Percentiles rank a stretch among this genome's conserved stretches.
Conservation (phyloP, 1,284 basidiomycete genomes). For the Rhodotorula sp. region DNA sequence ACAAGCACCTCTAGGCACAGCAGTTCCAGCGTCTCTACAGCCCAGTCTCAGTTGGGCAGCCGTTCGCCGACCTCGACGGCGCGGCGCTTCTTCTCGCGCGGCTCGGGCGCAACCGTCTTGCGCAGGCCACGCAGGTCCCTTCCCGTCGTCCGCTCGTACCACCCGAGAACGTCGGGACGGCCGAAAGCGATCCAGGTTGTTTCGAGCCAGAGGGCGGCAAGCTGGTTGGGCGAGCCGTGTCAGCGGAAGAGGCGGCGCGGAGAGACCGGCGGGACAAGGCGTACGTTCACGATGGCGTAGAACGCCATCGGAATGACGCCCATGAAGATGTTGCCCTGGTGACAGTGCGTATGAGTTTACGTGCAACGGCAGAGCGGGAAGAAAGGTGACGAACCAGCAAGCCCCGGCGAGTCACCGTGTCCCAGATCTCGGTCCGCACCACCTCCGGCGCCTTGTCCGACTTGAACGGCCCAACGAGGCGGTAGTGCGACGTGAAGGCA, state of each 20-base stretch:
- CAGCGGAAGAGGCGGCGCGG: background rate
- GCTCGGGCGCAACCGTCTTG: background rate
- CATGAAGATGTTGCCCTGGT: constrained; percentile 55
- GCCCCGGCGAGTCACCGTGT: constrained; percentile 63
- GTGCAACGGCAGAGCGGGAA: fast-evolving
- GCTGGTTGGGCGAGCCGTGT: background rate
- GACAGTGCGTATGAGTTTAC: background rate
- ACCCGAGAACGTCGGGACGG: constrained; percentile 22
- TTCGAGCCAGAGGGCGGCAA: constrained; percentile 14
- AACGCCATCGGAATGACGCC: constrained; percentile 57
- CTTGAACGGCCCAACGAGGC: constrained; percentile 60
- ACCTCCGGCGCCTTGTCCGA: constrained; percentile 50
- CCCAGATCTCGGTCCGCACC: constrained; percentile 64
- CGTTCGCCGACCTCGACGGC: background rate
- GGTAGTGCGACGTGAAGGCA: constrained; percentile 65
- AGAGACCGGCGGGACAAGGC: background rate
- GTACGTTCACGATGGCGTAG: constrained; percentile 53
- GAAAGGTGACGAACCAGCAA: constrained; percentile 43
- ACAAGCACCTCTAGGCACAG: background rate
- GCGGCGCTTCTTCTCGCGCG: background rate
- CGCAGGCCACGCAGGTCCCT: background rate
- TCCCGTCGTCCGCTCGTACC: constrained; percentile 2
- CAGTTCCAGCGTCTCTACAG: too few relatives aligned
- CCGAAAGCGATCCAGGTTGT: constrained; percentile 17
- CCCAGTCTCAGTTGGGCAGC: background rate